Conservation (phyloP, 2,329 filamentous ascomycete genomes). For the Microcyclosporella mali region DNA sequence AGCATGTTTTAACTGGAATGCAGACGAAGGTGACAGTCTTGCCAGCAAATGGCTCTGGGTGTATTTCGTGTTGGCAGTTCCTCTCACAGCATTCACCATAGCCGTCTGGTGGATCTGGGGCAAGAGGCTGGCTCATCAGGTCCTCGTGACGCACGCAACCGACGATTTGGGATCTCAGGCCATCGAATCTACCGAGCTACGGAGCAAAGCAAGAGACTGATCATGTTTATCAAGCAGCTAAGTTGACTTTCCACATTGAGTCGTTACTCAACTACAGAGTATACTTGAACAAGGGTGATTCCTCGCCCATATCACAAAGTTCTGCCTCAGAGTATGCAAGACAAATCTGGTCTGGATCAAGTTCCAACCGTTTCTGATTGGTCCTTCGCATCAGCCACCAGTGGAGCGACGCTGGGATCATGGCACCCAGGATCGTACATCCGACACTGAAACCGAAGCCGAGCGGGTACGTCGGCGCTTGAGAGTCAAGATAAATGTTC, state of each 20-base stretch:
- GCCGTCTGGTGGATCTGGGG: background rate
- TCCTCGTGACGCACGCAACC: too few relatives aligned
- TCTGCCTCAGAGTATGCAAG: background rate
- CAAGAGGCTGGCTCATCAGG: background rate
- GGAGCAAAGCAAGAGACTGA: too few relatives aligned
- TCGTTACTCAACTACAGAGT: background rate
- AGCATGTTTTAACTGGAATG: background rate
- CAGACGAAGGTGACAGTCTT: background rate
- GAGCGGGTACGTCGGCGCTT: constrained; percentile 7
- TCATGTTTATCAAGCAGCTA: too few relatives aligned
- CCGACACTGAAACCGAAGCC: constrained; percentile 9
- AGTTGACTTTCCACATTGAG: too few relatives aligned
- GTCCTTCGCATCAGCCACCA: constrained; percentile 4
- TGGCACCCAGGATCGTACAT: constrained; percentile 5
- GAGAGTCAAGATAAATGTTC: constrained; percentile 7
- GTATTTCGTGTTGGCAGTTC: background rate
- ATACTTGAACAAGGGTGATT: constrained; percentile 4
- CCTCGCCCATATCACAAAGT: constrained; percentile 2
- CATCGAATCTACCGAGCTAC: too few relatives aligned
- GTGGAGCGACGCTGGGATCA: constrained; percentile 6
- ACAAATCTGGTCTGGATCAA: background rate
- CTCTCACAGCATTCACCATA: background rate
- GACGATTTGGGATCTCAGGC: too few relatives aligned
- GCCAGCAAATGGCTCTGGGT: background rate
- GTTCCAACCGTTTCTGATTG: background rate